phyloP scores from a whole-genome alignment of 345 rosid species.

The Eutrema heterophyllum region DNA sequence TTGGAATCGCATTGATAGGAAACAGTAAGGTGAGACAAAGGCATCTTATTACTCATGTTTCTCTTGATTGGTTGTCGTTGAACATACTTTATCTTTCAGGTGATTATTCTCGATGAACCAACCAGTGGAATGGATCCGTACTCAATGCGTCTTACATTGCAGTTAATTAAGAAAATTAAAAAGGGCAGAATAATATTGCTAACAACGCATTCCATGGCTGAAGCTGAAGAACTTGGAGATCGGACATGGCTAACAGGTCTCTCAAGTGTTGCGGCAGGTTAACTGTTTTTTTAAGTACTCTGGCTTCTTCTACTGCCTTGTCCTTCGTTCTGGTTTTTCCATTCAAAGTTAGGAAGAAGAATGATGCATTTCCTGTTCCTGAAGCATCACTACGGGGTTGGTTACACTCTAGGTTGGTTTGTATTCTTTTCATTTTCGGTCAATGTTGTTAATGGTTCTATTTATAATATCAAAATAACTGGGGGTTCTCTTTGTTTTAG shows the following conservation, averaged over 20 bases:
- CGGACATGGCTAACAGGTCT: conserved; percentile 96
- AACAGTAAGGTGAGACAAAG: conserved; percentile 79
- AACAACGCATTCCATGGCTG: conserved; percentile 99
- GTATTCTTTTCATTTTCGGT: conserved; percentile 10
- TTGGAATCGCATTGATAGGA: conserved; percentile 93
- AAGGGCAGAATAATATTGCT: conserved; percentile 89
- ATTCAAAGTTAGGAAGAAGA: background rate
- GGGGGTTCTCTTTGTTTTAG: too few relatives aligned
- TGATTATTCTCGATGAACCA: conserved; percentile 94
- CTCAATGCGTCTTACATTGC: conserved; percentile 99
- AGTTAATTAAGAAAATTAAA: conserved; percentile 82
- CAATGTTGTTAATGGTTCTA: background rate
- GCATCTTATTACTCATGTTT: background rate
- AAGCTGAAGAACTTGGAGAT: conserved; percentile 96
- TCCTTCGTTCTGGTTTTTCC: background rate
- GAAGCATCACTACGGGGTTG: conserved; percentile 95
- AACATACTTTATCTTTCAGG: conserved; percentile 44
- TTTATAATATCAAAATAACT: too few relatives aligned
- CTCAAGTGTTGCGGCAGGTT: conserved; percentile 97
- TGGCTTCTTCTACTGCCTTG: background rate
- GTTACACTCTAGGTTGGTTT: conserved; percentile 91
- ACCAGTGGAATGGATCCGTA: conserved; percentile 99
- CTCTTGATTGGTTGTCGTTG: conserved; percentile 13
- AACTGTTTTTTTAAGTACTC: background rate
- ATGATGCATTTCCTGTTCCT: conserved; percentile 44